Evolutionary conservation across 495 filamentous ascomycete genomes (phyloP).

Genomic region (Tuber brumale): DNA sequence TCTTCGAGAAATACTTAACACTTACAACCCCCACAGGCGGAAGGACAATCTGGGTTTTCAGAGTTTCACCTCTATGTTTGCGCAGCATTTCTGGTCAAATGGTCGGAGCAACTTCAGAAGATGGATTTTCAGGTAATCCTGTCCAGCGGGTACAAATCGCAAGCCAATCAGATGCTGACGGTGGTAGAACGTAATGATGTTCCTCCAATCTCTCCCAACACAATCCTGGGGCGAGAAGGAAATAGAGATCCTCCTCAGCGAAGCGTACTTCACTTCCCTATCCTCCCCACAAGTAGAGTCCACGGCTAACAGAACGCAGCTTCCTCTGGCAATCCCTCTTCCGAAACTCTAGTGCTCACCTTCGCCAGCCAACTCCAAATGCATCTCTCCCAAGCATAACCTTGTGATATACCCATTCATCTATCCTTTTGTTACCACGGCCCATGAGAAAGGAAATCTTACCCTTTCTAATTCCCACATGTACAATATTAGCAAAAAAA

Average conservation of each 20-base stretch:
- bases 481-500: background rate
- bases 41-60: slow-evolving; percentile 89
- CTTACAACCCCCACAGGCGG: slow-evolving; percentile 55
- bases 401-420: background rate
- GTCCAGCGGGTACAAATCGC: background rate
- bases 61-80: slow-evolving; percentile 98
- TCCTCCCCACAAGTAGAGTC: slow-evolving; percentile 2
- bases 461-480: background rate
- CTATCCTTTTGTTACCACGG: background rate
- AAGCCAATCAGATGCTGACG: slow-evolving; percentile 1
- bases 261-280: slow-evolving; percentile 51
- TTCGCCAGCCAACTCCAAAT: slow-evolving; percentile 24
- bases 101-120: slow-evolving; percentile 87
- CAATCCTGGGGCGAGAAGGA: slow-evolving; percentile 95
- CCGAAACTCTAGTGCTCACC: slow-evolving; percentile 39
- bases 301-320: slow-evolving; percentile 16
- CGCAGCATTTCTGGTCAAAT: slow-evolving; percentile 97
- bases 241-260: slow-evolving; percentile 87
- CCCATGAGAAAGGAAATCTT: background rate
- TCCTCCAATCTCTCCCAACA: slow-evolving; percentile 91
- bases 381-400: background rate
- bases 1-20: background rate
- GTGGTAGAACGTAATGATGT: slow-evolving; percentile 92
- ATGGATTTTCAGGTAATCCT: slow-evolving; percentile 76
- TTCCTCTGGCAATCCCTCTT: slow-evolving; percentile 42